Conservation (phyloP, 371 early-diverging fungal genomes). For the Mucor plumbeus region DNA sequence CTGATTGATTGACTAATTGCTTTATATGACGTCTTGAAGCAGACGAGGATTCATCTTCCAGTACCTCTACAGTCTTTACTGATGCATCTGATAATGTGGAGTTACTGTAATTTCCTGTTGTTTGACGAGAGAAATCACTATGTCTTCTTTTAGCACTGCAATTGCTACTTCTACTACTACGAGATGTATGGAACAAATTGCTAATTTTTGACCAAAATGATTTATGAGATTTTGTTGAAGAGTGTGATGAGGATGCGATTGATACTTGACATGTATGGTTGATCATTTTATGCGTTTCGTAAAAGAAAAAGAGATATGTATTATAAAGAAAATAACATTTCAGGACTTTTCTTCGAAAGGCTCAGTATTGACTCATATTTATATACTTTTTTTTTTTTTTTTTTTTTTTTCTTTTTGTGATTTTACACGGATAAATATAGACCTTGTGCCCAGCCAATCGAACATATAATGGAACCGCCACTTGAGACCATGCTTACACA, state of each 20-base stretch:
- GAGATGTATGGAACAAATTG: constrained; percentile 17
- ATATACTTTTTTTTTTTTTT: constrained; percentile 19
- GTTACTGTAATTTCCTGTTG: constrained; percentile 19
- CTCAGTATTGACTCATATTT: constrained; percentile 17
- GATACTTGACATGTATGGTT: constrained; percentile 5
- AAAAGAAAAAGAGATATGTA: not conserved
- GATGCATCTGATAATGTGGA: constrained; percentile 27
- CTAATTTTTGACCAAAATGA: constrained; percentile 30
- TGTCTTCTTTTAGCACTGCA: not conserved
- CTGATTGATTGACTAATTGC: constrained; percentile 23
- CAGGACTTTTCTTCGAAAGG: not conserved
- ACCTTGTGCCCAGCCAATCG: constrained; percentile 18
- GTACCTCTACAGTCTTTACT: constrained; percentile 13
- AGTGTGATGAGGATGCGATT: constrained; percentile 11
- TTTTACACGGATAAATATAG: constrained; percentile 8
- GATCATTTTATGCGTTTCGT: not conserved
- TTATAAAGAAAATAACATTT: not conserved
- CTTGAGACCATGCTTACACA: constrained; percentile 20
- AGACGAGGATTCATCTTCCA: constrained; percentile 9
- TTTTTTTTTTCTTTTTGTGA: too few relatives aligned
- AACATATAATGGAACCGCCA: not conserved
- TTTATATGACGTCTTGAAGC: constrained; percentile 27
- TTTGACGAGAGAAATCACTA: constrained; percentile 12
- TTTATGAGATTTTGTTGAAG: constrained; percentile 22
- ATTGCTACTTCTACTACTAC: not conserved